These are phyloP conservation scores for Boletus sensibilis DNA, from an alignment of 768 basidiomycete species.

Conservation along the genomic window DNA sequence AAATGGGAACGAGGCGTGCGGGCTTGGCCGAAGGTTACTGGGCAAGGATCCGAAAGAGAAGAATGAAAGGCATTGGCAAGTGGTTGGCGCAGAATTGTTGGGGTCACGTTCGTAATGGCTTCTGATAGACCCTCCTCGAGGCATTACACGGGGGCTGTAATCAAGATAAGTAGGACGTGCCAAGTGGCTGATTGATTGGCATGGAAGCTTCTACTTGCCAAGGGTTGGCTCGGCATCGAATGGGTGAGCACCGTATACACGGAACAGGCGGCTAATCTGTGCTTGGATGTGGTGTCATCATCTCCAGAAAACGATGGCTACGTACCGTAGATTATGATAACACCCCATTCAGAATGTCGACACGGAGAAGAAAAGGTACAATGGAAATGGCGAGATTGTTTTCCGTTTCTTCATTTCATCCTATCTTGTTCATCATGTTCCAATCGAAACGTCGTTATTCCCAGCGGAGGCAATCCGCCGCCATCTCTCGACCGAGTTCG, in stretches of 20 bases:
- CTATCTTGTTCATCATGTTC: slow-evolving; percentile 6
- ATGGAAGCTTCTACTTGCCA: slow-evolving; percentile 14
- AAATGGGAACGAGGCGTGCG: background rate
- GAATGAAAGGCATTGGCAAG: background rate
- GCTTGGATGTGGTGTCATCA: background rate
- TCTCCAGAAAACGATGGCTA: background rate
- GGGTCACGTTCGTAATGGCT: slow-evolving; percentile 6
- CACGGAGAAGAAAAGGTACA: background rate
- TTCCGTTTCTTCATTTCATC: slow-evolving; percentile 6
- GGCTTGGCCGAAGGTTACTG: background rate
- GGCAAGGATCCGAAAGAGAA: background rate
- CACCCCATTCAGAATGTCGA: background rate
- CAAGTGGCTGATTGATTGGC: slow-evolving; percentile 17
- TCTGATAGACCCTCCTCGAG: slow-evolving; percentile 13
- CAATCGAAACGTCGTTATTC: slow-evolving; percentile 12
- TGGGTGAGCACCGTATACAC: background rate
- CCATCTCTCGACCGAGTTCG: slow-evolving; percentile 1
- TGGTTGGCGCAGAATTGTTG: background rate
- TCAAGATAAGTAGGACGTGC: slow-evolving; percentile 2
- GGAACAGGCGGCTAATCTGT: slow-evolving; percentile 2
- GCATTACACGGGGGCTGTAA: slow-evolving; percentile 2
- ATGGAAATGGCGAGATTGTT: background rate
- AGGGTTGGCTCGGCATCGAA: background rate
- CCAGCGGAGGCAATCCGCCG: slow-evolving; percentile 12
- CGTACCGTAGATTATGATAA: slow-evolving; percentile 3